Conservation (phyloP, 176 grass and related monocot species). For the Pharus latifolius region DNA sequence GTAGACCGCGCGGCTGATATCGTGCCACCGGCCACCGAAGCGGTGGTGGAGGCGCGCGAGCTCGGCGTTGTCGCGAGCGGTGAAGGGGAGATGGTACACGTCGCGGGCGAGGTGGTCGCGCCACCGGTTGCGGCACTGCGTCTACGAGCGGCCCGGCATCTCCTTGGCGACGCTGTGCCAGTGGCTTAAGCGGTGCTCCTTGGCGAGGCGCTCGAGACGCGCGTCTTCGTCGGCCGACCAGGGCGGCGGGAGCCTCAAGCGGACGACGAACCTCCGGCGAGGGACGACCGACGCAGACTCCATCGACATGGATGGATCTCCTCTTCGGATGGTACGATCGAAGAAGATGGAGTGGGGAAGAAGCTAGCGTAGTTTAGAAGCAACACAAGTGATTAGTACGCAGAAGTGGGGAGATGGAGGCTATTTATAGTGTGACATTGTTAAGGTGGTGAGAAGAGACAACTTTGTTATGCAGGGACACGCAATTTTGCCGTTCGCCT, state of each 20-base stretch:
- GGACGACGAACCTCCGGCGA: background rate
- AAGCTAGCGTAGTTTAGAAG: no score
- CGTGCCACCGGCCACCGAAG: background rate
- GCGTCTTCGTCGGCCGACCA: conserved; percentile 9
- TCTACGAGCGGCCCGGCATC: background rate
- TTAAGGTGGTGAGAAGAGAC: no score
- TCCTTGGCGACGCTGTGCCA: background rate
- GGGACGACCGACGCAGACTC: background rate
- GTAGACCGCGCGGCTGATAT: background rate
- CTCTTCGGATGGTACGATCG: no score
- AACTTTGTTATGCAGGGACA: no score
- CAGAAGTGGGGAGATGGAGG: no score
- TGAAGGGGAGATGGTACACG: conserved; percentile 14
- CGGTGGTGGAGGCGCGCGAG: background rate
- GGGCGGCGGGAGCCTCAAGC: background rate
- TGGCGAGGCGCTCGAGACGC: background rate
- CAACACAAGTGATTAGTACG: no score
- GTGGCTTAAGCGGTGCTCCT: background rate
- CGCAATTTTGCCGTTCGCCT: no score
- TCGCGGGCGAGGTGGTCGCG: conserved; percentile 1
- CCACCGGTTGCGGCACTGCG: background rate
- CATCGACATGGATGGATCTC: no score
- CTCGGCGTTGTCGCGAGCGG: background rate
- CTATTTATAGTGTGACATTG: no score
- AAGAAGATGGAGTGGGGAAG: no score